A percentile compares a stretch with the other conserved stretches of the same genome.
phyloP scores from a whole-genome alignment of 257 asterid genomes.

The Vinca minor region DNA sequence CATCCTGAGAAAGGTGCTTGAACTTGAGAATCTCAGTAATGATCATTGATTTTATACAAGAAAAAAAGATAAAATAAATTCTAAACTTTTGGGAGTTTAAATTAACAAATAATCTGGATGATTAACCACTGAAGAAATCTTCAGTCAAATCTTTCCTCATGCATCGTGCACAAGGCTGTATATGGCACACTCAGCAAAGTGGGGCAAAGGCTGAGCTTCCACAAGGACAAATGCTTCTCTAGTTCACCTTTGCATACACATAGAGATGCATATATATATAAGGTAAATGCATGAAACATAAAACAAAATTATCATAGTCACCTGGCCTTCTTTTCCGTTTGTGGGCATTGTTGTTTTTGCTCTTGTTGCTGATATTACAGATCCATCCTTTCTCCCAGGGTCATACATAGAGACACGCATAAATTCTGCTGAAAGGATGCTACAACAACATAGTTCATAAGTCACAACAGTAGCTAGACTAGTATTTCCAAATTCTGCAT shows the following conservation, averaged over 20 bases:
- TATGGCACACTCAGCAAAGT: background rate
- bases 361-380: constrained; percentile 29
- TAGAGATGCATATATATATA: background rate
- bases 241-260: background rate
- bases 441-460: constrained; percentile 74
- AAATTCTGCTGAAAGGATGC: constrained; percentile 99
- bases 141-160: background rate
- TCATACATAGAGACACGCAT: constrained; percentile 67
- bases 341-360: constrained; percentile 27
- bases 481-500: background rate
- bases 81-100: background rate
- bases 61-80: too few relatives aligned
- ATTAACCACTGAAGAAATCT: background rate
- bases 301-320: constrained; percentile 25
- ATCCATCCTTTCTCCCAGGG: constrained; percentile 43
- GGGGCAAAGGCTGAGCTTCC: background rate
- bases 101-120: background rate
- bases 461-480: constrained; percentile 35
- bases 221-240: background rate
- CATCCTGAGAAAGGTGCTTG: background rate
- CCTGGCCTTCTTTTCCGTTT: constrained; percentile 57
- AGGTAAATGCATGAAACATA: background rate
- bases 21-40: background rate
- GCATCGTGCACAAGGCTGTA: background rate
- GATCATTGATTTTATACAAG: background rate